Evolutionary conservation across 345 rosid genomes (phyloP).

Genomic region (Jatropha curcas): DNA sequence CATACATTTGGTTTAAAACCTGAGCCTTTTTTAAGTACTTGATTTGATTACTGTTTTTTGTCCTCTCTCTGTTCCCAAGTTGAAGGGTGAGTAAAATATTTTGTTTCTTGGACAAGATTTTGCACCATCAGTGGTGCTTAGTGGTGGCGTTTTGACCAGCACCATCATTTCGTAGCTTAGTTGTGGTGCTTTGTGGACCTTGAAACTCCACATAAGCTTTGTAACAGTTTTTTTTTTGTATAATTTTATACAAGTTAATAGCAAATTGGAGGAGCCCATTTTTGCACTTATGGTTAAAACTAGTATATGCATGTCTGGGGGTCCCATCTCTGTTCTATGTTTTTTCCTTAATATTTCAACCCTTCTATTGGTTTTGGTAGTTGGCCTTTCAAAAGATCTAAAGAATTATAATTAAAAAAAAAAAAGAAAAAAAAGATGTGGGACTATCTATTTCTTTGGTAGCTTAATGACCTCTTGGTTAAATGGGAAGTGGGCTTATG

Average conservation of each 20-base stretch:
- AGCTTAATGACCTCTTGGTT: conserved; percentile 3
- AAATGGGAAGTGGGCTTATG: conserved; percentile 18
- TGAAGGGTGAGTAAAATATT: conserved; percentile 18
- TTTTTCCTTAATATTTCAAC: no score
- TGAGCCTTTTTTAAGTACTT: conserved; percentile 18
- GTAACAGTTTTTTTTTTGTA: neutral
- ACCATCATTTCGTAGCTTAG: conserved; percentile 11
- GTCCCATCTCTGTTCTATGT: conserved; percentile 19
- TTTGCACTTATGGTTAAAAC: conserved; percentile 16
- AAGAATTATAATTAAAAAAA: no score
- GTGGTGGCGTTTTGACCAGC: conserved; percentile 10
- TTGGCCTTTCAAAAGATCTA: conserved; percentile 29
- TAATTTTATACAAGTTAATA: neutral
- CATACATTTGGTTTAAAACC: no score
- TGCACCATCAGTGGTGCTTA: conserved; percentile 27
- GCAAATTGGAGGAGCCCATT: conserved; percentile 20
- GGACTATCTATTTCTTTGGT: neutral
- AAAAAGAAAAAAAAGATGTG: no score
- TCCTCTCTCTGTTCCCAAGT: conserved; percentile 40
- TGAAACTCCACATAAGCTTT: neutral
- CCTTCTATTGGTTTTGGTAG: neutral
- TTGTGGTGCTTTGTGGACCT: conserved; percentile 28
- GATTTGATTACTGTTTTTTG: conserved; percentile 29
- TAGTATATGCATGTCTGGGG: conserved; percentile 29
- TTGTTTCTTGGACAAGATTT: conserved; percentile 1